Base-by-base conservation (phyloP, 306 rosid genomes). In the Abrus pulchellus region DNA sequence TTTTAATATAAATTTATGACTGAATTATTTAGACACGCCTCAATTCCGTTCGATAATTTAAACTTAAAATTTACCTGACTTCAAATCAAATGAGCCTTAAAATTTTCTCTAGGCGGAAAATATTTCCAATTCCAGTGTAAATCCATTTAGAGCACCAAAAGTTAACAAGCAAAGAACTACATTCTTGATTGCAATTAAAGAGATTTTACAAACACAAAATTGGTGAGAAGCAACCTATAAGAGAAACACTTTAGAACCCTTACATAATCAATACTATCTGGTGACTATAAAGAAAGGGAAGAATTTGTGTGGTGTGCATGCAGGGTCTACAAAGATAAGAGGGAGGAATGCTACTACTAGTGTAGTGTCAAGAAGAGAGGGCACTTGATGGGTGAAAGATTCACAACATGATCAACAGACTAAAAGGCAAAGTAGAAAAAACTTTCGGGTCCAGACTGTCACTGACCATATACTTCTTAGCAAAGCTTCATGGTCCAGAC, bases 401-500 rank as follows among this genome's bases (percentile, higher is more conserved):
- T 65, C 82, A 64, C 54, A 55, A 62, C 27, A 9, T 78, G 47
- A 48, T 13, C 43, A 50, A 43, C 67, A 52, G 13, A 47, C 6
- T 6, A 43, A 50, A n/a, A 66, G 45, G 75, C 62, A 65, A 7
- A 11, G 33, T 28, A 65, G 81, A 67, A 55, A 54, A 48, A 6
- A 1, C 43, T 6, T 73, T 55, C 30, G 56, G 78, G 78, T 48
- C 13, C 41, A 63, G 14, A 48, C 29, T 36, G 34, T 7, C 53
- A 60, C 8, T 4, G 47, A 57, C 45, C 80, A 33, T 9, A 62
- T 47, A 43, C 20, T 20, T 52, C 80, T 48, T 4, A 45, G 30
- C 36, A 41, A 43, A 67, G 45, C 74, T 66, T 77, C 40, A 38
- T 78, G 61, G 76, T 78, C 50, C 61, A 33, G 9, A 30, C 34